Conservation (phyloP, 176 grass and related monocot genomes). For the Lolium perenne region DNA sequence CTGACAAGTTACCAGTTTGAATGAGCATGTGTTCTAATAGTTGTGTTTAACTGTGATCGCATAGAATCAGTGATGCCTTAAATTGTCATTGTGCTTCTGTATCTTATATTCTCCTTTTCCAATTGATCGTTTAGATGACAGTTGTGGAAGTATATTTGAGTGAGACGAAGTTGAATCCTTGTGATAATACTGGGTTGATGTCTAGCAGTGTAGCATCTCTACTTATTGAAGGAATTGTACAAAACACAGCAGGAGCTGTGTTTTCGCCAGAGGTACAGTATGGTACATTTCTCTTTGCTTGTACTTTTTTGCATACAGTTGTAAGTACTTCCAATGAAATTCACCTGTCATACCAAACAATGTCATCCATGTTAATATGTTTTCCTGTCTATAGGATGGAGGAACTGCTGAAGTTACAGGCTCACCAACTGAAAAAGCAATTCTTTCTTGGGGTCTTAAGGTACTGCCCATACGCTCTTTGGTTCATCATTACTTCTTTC, state of each 20-base stretch:
- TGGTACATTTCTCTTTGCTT: neutral
- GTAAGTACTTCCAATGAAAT: neutral
- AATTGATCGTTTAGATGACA: conserved; percentile 60
- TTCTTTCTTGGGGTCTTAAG: conserved; percentile 72
- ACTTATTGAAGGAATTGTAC: conserved; percentile 74
- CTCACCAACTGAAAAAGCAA: conserved; percentile 69
- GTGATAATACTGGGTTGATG: conserved; percentile 37
- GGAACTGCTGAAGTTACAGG: conserved; percentile 58
- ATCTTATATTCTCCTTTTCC: conserved; percentile 2
- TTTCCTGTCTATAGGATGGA: conserved; percentile 40
- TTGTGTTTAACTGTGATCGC: neutral
- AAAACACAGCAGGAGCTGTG: conserved; percentile 72
- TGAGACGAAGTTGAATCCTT: conserved; percentile 49
- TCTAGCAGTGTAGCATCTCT: conserved; percentile 42
- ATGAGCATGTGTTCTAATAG: neutral
- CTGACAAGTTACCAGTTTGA: neutral
- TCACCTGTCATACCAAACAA: conserved; percentile 2
- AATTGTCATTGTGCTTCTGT: neutral
- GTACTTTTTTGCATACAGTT: conserved; percentile 20
- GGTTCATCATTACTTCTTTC: neutral
- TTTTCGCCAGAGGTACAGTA: conserved; percentile 69
- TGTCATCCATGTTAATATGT: neutral
- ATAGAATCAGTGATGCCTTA: conserved; percentile 17
- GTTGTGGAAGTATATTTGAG: conserved; percentile 69
- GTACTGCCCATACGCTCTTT: conserved; percentile 23